Conservation (phyloP, 345 rosid genomes). For the Aethionema arabicum region DNA sequence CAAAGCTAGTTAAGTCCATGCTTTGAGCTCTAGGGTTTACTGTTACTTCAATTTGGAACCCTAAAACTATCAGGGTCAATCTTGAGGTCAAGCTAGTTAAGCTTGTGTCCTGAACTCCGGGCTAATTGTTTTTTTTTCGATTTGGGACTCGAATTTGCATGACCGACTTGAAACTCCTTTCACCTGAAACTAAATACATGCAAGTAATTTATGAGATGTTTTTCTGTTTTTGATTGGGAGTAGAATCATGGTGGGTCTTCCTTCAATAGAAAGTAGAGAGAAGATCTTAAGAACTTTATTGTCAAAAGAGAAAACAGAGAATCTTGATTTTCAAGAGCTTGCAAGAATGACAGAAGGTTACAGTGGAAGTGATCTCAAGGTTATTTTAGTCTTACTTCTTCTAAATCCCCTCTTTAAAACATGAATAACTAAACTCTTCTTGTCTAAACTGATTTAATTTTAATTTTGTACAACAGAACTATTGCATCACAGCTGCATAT, state of each 20-base stretch:
- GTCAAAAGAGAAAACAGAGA: constrained; percentile 77
- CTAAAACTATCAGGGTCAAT: no score
- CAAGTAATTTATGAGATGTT: neutral
- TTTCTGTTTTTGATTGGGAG: constrained; percentile 30
- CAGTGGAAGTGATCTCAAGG: constrained; percentile 98
- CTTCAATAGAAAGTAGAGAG: constrained; percentile 80
- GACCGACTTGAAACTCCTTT: no score
- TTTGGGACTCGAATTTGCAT: no score
- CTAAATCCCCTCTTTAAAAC: neutral
- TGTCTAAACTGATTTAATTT: constrained; percentile 9
- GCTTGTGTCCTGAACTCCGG: no score
- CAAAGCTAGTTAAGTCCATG: no score
- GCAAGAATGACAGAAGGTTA: constrained; percentile 91
- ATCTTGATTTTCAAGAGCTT: constrained; percentile 82
- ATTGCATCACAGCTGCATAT: constrained; percentile 92
- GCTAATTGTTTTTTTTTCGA: no score
- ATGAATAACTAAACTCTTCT: no score
- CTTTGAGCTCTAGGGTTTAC: no score
- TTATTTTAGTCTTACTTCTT: constrained; percentile 28
- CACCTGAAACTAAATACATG: no score
- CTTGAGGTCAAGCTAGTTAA: no score
- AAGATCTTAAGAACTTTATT: constrained; percentile 82
- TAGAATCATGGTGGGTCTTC: constrained; percentile 98
- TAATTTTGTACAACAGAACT: constrained; percentile 60
- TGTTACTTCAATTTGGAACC: no score